Evolutionary conservation across 1,139 yeast genomes (phyloP).

Genomic region (Pichia sp.): DNA sequence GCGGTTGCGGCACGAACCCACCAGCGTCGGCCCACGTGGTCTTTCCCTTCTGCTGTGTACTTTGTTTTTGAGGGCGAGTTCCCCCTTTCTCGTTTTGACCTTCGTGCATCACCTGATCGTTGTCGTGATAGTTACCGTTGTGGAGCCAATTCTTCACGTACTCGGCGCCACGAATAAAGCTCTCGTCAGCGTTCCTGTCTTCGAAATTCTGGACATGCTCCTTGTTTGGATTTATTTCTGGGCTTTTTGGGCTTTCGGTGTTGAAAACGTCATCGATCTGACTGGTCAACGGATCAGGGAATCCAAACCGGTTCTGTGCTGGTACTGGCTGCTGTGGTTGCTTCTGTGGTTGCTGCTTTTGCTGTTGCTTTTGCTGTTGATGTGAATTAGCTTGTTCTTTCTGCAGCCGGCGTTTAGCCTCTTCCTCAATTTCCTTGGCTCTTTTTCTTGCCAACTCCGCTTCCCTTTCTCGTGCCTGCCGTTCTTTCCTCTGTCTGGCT

Average conservation of each 20-base stretch:
- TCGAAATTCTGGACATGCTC: not conserved
- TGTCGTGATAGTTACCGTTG: not conserved
- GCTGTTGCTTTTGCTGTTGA: not conserved
- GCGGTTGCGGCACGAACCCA: conserved; percentile 1
- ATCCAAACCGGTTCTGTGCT: not conserved
- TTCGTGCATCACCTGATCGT: not conserved
- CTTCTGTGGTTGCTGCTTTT: not conserved
- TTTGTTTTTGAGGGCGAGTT: not conserved
- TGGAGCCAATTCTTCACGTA: conserved; percentile 5
- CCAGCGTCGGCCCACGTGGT: conserved; percentile 6
- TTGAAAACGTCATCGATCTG: not conserved
- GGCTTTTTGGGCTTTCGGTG: not conserved
- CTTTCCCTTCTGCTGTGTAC: not conserved
- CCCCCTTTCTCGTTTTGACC: not conserved
- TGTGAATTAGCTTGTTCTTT: not conserved
- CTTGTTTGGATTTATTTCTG: not conserved
- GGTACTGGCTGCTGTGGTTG: not conserved
- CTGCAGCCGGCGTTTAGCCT: conserved; percentile 3
- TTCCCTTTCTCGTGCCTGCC: conserved; percentile 8
- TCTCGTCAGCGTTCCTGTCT: not conserved
- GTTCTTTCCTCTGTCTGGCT: conserved; percentile 1
- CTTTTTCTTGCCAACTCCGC: conserved; percentile 10
- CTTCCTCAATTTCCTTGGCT: conserved; percentile 12
- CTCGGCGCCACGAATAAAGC: conserved; percentile 3
- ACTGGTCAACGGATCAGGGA: not conserved